Evolutionary conservation across 768 basidiomycete genomes (phyloP), one percentile per base, ranked within the genome.

Genomic region (Leucosporidium scottii): DNA sequence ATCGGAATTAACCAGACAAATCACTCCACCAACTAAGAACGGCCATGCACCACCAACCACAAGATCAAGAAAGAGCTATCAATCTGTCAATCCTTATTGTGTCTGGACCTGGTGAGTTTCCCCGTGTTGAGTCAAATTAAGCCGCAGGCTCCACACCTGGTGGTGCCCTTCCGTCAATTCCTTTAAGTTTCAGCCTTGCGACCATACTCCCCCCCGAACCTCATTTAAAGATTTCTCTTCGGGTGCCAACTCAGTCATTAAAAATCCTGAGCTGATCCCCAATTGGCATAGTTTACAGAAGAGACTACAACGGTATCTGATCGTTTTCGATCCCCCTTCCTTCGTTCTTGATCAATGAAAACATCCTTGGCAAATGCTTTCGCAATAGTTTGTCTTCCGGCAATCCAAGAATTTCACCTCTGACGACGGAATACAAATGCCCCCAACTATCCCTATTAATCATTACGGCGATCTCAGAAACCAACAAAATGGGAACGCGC

Each of bases 1-100:
- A 89, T 89, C 87, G 85, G 86, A 89, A 89, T 90, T 89, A 89
- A 89, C 87, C 88, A 89, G 88, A 90, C 88, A 89, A 89, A 89
- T 89, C 88, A 88, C 87, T 89, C 87, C 87, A 80, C 85, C 84
- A 87, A 87, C 86, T 87, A 87, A 87, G 86, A 87, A 87, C 84
- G 85, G 86, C 86, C 86, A 87, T 87, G 86, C 86, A 87, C 86
- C 85, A 87, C 86, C 86, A 87, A 85, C 86, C 85, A 87, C 85
- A 84, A 84, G 85, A 85, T 86, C 85, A 84, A 83, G 84, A 86
- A 86, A 87, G 86, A 86, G 85, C 85, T 85, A 85, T 86, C 85
- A 85, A 85, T 85, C 85, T 86, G 84, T 85, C 85, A 83, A 84
- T 84, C 84, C 83, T 84, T 83, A 81, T 85, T 82, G 84, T 85